Percentiles rank a stretch among this genome's conserved stretches.
Conservation (phyloP, 768 basidiomycete genomes). For the Lactifluus rugatus region DNA sequence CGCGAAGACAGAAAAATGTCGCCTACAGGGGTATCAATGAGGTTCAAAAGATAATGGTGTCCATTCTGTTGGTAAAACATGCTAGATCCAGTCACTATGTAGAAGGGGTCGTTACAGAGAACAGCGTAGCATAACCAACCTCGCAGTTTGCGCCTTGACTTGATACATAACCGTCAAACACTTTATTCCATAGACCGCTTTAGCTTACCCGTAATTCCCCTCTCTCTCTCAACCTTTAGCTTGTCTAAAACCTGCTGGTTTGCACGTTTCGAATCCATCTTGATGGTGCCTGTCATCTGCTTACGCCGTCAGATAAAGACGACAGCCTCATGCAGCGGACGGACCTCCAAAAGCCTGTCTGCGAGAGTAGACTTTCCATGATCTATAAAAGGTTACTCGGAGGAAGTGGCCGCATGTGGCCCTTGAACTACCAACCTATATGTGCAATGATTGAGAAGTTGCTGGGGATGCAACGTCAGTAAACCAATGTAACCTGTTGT, state of each 20-base stretch:
- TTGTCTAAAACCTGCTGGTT: conserved; percentile 88
- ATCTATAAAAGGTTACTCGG: conserved; percentile 35
- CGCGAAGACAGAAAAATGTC: background rate
- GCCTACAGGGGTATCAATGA: conserved; percentile 89
- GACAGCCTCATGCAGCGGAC: conserved; percentile 9
- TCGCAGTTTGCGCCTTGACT: conserved; percentile 96
- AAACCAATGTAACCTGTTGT: background rate
- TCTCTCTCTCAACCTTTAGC: conserved; percentile 92
- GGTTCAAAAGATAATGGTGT: conserved; percentile 67
- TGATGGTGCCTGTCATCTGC: conserved; percentile 83
- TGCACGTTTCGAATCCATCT: conserved; percentile 47
- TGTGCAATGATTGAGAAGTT: conserved; percentile 98
- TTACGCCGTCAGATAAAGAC: conserved; percentile 18
- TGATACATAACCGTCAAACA: conserved; percentile 1
- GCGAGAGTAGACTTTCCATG: conserved; percentile 95
- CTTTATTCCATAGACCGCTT: background rate
- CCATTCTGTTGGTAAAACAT: conserved; percentile 65
- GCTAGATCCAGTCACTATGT: conserved; percentile 30
- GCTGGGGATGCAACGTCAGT: conserved; percentile 27
- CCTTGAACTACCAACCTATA: conserved; percentile 49
- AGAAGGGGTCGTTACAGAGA: conserved; percentile 1
- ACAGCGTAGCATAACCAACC: conserved; percentile 32
- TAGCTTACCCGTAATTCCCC: conserved; percentile 81
- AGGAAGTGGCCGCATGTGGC: background rate
- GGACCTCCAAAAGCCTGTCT: conserved; percentile 75